phyloP scores from a whole-genome alignment of 192 early-diverging fungal genomes.

The Neocallimastix lanati region DNA sequence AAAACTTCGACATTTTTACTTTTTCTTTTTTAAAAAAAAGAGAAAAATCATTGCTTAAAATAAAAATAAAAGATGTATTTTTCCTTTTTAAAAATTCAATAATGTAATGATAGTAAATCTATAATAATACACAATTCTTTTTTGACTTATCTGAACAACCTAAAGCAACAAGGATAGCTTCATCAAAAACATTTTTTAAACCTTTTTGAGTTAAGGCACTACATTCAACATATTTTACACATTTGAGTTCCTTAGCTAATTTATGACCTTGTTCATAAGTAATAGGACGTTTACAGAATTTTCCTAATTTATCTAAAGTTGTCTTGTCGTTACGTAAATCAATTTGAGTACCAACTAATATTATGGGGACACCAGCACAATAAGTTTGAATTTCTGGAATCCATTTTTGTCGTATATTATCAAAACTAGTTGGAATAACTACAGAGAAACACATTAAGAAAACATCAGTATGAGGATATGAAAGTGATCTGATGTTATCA shows the following conservation, averaged over 20 bases:
- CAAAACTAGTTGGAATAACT: constrained; percentile 80
- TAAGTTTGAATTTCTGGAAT: constrained; percentile 84
- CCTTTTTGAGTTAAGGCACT: constrained; percentile 83
- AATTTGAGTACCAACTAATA: constrained; percentile 84
- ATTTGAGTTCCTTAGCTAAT: constrained; percentile 61
- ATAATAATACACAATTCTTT: background rate
- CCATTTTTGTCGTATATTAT: constrained; percentile 95
- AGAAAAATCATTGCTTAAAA: too few relatives aligned
- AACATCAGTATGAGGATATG: constrained; percentile 90
- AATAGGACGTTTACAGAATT: constrained; percentile 70
- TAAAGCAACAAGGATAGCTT: constrained; percentile 90
- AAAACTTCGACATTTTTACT: too few relatives aligned
- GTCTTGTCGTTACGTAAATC: constrained; percentile 77
- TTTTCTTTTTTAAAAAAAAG: too few relatives aligned
- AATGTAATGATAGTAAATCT: background rate
- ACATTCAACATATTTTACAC: constrained; percentile 89
- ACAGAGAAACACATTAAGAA: constrained; percentile 91
- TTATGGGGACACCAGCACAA: constrained; percentile 82
- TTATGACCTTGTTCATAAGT: constrained; percentile 60
- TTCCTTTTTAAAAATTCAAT: too few relatives aligned
- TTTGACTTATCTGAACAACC: constrained; percentile 43
- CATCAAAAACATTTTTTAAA: constrained; percentile 86
- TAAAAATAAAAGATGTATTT: too few relatives aligned
- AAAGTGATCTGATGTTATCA: constrained; percentile 77
- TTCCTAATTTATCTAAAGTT: constrained; percentile 58